Base-by-base conservation (phyloP, 2,329 filamentous ascomycete species). In the Trichoderma guizhouense region DNA sequence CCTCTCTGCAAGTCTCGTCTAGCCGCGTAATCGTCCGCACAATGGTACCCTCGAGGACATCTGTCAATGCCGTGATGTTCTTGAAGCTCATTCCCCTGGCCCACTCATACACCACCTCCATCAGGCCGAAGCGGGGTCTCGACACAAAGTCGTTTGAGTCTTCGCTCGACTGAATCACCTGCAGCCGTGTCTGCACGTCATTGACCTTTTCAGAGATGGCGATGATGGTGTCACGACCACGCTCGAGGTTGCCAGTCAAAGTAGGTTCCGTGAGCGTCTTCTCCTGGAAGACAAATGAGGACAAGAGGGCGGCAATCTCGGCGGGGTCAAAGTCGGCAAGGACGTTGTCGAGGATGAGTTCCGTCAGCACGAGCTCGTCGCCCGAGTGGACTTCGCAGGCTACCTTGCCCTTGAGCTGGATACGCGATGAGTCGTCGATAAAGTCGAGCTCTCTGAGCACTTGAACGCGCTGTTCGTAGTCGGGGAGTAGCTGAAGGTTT, bases 41-140 rank as follows among this genome's bases (percentile, higher is more conserved):
- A 83, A 99, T 98, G 0, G 96, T 98, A 1, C 96, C 96, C 82
- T 99, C 96, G 77, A 98, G 90, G 71, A 99, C 95, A 80, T 98
- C 95, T 8, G 96, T 99, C 79, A 99, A 84, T 75, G 95, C 93
- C 0, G 95, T 98, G 76, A 99, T 99, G 75, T 96, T 95, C 83
- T 97, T 97, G 86, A 99, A 99, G 67, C 93, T 95, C 94, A 98
- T 98, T 30, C 96, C 96, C 64, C 94, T 87, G 11, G 96, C 96
- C 96, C 96, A 99, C 82, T 99, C 96, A 80, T 98, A 98, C 39
- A 99, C 97, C 0, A 99, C 96, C 82, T 99, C 96, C 80, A 97
- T 94, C 71, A 99, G 88, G 1, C 95, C 96, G 79, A 99, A 99
- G 11, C 95, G 89, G 2, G 95, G 94, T 69, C 91, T 88, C 72